Conservation (phyloP, 768 basidiomycete genomes). For the Lentinus tigrinus region DNA sequence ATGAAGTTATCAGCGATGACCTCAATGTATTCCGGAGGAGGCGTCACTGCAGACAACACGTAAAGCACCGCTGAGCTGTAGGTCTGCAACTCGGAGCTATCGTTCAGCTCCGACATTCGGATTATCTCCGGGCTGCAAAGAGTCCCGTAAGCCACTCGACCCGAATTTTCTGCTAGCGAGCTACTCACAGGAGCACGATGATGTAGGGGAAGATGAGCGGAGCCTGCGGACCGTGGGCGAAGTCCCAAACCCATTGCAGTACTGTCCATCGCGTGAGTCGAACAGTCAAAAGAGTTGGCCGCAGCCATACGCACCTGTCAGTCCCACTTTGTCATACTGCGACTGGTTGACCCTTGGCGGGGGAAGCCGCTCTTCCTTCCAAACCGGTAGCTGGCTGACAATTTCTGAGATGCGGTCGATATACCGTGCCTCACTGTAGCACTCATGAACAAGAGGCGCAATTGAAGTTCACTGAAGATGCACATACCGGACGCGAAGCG, state of each 20-base stretch:
- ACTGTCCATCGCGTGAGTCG: conserved; percentile 41
- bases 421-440: conserved; percentile 52
- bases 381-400: conserved; percentile 56
- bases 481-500: conserved; percentile 58
- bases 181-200: conserved; percentile 68
- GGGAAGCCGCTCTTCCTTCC: conserved; percentile 75
- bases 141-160: not conserved
- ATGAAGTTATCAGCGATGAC: conserved; percentile 62
- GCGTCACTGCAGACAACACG: conserved; percentile 78
- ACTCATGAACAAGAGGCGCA: conserved; percentile 1
- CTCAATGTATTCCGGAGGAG: conserved; percentile 64
- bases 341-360: conserved; percentile 88
- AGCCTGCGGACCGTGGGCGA: conserved; percentile 73
- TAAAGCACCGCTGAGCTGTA: conserved; percentile 81
- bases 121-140: conserved; percentile 82
- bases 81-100: conserved; percentile 77
- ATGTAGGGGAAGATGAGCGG: conserved; percentile 76
- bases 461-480: conserved; percentile 4
- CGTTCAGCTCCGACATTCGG: conserved; percentile 88
- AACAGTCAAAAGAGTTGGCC: not conserved
- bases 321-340: conserved; percentile 84
- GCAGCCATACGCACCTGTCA: conserved; percentile 60
- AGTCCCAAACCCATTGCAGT: conserved; percentile 77
- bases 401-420: conserved; percentile 56
- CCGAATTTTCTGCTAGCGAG: not conserved